Evolutionary conservation across 768 basidiomycete genomes (phyloP).

Genomic region (Lactarius sanguifluus): DNA sequence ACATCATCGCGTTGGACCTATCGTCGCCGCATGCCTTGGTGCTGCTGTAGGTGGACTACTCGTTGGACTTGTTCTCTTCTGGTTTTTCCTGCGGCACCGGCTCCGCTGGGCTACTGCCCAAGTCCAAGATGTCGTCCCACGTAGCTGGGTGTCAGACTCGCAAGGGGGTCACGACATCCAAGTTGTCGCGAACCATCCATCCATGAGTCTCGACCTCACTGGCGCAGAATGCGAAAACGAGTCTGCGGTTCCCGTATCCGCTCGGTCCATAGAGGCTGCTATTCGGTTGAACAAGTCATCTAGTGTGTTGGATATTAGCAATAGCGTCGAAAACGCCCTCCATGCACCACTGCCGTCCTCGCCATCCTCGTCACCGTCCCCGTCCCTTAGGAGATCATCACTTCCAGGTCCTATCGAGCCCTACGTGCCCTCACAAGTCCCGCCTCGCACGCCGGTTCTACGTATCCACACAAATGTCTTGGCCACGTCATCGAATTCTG

Average conservation of each 20-base stretch:
- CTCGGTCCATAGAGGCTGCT: neutral
- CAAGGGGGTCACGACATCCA: neutral
- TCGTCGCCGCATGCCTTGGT: constrained; percentile 12
- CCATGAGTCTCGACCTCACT: constrained; percentile 18
- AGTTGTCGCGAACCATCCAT: constrained; percentile 10
- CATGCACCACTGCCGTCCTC: neutral
- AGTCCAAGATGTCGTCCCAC: neutral
- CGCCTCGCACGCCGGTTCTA: neutral
- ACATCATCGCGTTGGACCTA: constrained; percentile 1
- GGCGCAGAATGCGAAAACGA: constrained; percentile 2
- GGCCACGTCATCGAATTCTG: neutral
- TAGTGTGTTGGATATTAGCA: constrained; percentile 20
- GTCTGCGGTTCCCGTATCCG: neutral
- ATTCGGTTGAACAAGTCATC: constrained; percentile 5
- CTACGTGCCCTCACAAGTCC: neutral
- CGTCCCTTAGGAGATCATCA: neutral
- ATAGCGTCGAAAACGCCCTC: constrained; percentile 14
- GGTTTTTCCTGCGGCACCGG: constrained; percentile 15
- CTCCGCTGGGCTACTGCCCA: neutral
- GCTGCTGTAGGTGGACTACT: constrained; percentile 10
- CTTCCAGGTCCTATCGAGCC: constrained; percentile 18
- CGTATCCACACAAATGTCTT: constrained; percentile 14
- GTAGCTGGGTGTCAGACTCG: constrained; percentile 10
- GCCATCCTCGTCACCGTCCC: neutral
- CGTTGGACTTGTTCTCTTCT: constrained; percentile 17